Base-by-base conservation (phyloP, 2,329 filamentous ascomycete species). In the Fusarium nurragi region DNA sequence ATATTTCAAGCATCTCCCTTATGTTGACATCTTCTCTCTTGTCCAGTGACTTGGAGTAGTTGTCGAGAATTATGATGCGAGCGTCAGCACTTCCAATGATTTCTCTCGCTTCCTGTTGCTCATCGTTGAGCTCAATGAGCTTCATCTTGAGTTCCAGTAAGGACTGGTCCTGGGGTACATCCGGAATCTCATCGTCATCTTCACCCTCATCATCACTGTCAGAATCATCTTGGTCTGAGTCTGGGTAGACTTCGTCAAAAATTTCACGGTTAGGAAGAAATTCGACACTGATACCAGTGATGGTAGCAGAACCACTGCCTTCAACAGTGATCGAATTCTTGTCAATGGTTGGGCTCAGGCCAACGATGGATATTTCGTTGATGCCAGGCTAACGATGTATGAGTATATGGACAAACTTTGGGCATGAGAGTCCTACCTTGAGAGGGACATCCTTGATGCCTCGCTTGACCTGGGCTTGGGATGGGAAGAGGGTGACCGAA, bases 401-500 rank as follows among this genome's bases (percentile, higher is more conserved):
- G 9, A 48, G 55, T 54, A 40, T 54, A 37, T 3, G 18, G 14
- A n/a, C 11, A 45, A 26, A 10, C 4, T 7, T 13, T 37, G 22
- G n/a, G 8, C 16, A 14, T 14, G 14, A 16, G 10, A 22, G 19
- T 32, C 63, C 40, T 55, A 74, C 74, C 56, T 72, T 71, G 32
- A 76, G 68, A 37, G 64, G 54, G 16, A 89, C 77, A 64, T 84
- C 76, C 55, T 82, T 83, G 70, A 90, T 82, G 50, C 89, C 85
- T 23, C 88, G 82, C 13, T 84, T 80, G 26, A 90, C 75, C 44
- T 88, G 87, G 2, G 88, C 88, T 62, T 84, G 79, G 3, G 79
- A 79, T 0, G 88, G 88, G 58, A 88, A 90, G 37, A 91, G 80
- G 0, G 84, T 87, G 16, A 91, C 87, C 1, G 83, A 84, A 46